phyloP scores from a whole-genome alignment of 164 flowering plant species.

The Vitis vinifera region DNA sequence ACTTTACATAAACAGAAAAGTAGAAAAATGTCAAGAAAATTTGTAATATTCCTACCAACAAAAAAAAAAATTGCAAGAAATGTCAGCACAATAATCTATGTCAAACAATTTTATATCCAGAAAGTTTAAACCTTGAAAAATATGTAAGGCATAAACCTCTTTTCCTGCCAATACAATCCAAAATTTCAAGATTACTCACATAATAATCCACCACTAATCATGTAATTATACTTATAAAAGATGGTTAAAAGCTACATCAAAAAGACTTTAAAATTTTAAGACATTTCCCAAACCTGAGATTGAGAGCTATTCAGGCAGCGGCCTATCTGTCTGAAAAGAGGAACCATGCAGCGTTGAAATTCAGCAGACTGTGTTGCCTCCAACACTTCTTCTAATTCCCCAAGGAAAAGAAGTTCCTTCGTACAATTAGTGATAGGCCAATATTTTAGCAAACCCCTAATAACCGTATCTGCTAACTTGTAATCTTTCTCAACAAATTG shows the following conservation, averaged over 20 bases:
- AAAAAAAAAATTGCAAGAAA: neutral
- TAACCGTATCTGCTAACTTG: slow-evolving; percentile 50
- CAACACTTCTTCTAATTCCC: slow-evolving; percentile 50
- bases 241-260: neutral
- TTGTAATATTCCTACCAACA: no score
- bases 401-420: slow-evolving; percentile 47
- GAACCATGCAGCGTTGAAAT: slow-evolving; percentile 47
- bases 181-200: neutral
- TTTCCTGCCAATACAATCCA: neutral
- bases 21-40: no score
- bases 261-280: neutral
- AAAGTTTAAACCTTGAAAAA: neutral
- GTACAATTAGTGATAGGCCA: slow-evolving; percentile 52
- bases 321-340: slow-evolving; percentile 45
- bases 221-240: neutral
- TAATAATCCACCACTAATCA: neutral
- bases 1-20: no score
- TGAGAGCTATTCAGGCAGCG: slow-evolving; percentile 47
- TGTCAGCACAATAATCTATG: neutral
- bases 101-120: neutral
- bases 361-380: slow-evolving; percentile 47
- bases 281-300: slow-evolving; percentile 32
- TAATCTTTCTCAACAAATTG: slow-evolving; percentile 56
- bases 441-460: slow-evolving; percentile 51
- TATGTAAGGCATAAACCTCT: neutral